phyloP scores from a whole-genome alignment of 179 eudicot genomes.

The Silene coronaria region DNA sequence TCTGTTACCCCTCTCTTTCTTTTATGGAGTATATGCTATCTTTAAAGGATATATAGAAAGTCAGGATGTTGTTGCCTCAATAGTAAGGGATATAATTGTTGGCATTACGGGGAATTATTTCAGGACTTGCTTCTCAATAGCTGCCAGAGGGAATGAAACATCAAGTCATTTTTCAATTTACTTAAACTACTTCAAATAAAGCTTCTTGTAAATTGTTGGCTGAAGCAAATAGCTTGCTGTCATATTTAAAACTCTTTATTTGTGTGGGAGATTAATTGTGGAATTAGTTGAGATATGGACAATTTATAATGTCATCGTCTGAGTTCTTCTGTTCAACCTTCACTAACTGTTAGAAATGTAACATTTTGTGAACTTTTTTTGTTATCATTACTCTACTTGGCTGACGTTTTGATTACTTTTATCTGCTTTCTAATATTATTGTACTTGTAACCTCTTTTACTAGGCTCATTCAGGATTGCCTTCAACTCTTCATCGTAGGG shows the following conservation, averaged over 20 bases:
- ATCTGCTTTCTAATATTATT: conserved; percentile 1
- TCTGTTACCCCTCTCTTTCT: not conserved
- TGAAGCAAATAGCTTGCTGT: not conserved
- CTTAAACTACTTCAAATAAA: not conserved
- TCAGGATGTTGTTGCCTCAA: conserved; percentile 2
- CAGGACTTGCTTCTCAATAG: not conserved
- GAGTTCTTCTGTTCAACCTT: not conserved
- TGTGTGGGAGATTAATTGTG: not conserved
- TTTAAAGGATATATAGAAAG: not conserved
- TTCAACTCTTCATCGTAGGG: conserved; percentile 77
- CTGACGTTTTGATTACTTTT: conserved; percentile 8
- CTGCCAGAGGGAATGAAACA: not conserved
- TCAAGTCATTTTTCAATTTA: not conserved
- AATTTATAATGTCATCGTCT: not conserved
- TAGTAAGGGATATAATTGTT: not conserved
- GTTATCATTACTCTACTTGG: not conserved
- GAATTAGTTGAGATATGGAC: not conserved
- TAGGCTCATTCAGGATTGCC: conserved; percentile 86
- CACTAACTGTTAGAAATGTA: not conserved
- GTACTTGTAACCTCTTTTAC: conserved; percentile 14
- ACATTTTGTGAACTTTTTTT: not conserved
- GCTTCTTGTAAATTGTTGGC: not conserved
- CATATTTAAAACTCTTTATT: not conserved
- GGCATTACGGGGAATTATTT: not conserved
- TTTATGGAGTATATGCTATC: not conserved